Evolutionary conservation across 306 rosid species (phyloP).

Genomic region (Acacia crassicarpa): DNA sequence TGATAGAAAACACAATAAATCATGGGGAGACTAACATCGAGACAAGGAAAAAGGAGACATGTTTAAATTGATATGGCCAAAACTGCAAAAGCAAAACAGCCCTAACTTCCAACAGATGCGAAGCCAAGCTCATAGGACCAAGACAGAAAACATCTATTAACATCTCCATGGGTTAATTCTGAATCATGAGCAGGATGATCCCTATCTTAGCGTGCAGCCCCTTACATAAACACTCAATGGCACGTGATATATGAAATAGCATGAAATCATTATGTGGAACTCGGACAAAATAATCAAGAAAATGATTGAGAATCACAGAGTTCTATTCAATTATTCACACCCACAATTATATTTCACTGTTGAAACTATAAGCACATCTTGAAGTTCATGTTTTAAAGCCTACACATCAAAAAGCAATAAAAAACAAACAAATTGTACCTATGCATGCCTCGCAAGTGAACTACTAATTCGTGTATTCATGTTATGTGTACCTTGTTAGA

Average conservation of each 20-base stretch:
- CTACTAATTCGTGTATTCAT: not conserved
- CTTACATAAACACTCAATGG: not conserved
- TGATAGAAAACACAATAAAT: not conserved
- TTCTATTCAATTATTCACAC: not conserved
- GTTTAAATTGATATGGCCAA: constrained; percentile 1
- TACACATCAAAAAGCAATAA: not conserved
- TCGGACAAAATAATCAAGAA: not conserved
- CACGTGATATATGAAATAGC: constrained; percentile 9
- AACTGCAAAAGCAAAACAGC: constrained; percentile 15
- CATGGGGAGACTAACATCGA: not conserved
- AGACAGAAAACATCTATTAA: constrained; percentile 14
- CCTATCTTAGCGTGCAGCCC: not conserved
- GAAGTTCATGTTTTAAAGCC: constrained; percentile 8
- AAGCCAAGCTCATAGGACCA: constrained; percentile 16
- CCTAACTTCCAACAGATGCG: constrained; percentile 15
- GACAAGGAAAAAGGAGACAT: constrained; percentile 3
- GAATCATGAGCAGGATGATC: constrained; percentile 4
- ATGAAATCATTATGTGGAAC: not conserved
- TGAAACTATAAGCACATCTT: constrained; percentile 6
- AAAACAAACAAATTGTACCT: not conserved
- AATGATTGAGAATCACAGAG: not conserved
- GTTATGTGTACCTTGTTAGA: constrained; percentile 69
- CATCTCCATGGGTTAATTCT: not conserved
- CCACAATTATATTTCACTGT: constrained; percentile 3
- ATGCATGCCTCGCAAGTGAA: constrained; percentile 40